A percentile compares a stretch with the other conserved stretches of the same genome.
Evolutionary conservation across 2,329 filamentous ascomycete species (phyloP).

Genomic region (Fusarium sp.): DNA sequence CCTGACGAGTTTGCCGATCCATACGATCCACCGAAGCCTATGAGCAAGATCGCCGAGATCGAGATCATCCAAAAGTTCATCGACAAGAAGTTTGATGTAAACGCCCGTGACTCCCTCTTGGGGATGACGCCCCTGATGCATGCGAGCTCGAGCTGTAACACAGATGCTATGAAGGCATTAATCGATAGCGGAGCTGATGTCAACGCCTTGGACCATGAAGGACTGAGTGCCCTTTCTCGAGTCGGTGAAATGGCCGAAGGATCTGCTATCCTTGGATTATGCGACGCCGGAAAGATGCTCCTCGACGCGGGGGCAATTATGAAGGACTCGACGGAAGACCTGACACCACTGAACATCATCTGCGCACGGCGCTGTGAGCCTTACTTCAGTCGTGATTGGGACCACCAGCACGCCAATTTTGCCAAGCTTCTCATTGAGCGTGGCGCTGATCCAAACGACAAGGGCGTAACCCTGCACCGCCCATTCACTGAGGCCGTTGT

Average conservation of each 20-base stretch:
- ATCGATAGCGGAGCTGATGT: conserved; percentile 39
- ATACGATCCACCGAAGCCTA: conserved; percentile 1
- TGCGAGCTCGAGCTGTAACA: conserved; percentile 41
- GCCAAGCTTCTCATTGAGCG: conserved; percentile 40
- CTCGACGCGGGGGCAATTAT: conserved; percentile 38
- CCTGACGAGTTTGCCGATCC: conserved; percentile 36
- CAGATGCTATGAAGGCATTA: conserved; percentile 38
- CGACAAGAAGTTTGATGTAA: conserved; percentile 39
- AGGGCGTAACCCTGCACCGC: conserved; percentile 29
- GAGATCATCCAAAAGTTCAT: conserved; percentile 43
- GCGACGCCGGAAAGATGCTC: conserved; percentile 39
- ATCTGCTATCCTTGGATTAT: conserved; percentile 32
- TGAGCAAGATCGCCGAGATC: conserved; percentile 30
- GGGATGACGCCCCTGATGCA: conserved; percentile 45
- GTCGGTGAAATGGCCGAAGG: conserved; percentile 41
- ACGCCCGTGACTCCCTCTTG: conserved; percentile 38
- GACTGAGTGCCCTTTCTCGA: conserved; percentile 37
- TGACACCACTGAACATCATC: conserved; percentile 40
- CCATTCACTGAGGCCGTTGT: conserved; percentile 41
- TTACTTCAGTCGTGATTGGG: conserved; percentile 38
- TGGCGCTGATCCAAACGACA: conserved; percentile 42
- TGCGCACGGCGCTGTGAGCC: conserved; percentile 39
- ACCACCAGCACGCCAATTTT: conserved; percentile 39
- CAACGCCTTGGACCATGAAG: conserved; percentile 39
- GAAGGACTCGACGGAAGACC: conserved; percentile 33